A percentile compares a stretch with the other conserved stretches of the same genome.
Evolutionary conservation across 176 grass and related monocot species (phyloP).

Genomic region (Musa beccarii): DNA sequence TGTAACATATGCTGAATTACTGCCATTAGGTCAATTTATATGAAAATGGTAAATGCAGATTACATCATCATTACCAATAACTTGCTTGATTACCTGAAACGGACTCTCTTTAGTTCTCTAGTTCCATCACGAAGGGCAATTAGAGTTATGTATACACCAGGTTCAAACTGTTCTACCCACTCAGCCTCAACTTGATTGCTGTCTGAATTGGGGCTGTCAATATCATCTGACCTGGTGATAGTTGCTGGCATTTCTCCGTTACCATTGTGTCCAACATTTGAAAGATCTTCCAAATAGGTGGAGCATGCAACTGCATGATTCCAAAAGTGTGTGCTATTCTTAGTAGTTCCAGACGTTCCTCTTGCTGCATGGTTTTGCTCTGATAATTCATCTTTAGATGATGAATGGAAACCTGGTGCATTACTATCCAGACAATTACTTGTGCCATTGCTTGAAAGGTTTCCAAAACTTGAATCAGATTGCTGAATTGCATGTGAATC

Average conservation of each 20-base stretch:
- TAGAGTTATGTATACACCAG: conserved; percentile 85
- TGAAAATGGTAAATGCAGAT: neutral
- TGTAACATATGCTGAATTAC: neutral
- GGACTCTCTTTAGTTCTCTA: conserved; percentile 89
- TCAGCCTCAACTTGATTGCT: conserved; percentile 68
- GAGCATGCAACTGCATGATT: neutral
- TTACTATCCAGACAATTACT: conserved; percentile 18
- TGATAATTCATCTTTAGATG: neutral
- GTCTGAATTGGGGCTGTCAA: conserved; percentile 46
- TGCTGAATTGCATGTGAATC: neutral
- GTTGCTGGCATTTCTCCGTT: conserved; percentile 25
- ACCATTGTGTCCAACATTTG: conserved; percentile 16
- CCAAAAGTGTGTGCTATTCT: neutral
- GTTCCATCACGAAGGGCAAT: conserved; percentile 69
- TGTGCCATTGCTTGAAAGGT: conserved; percentile 19
- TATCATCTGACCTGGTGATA: conserved; percentile 31
- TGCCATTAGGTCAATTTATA: neutral
- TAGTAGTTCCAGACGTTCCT: neutral
- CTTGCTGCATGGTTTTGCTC: neutral
- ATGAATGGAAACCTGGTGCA: conserved; percentile 4
- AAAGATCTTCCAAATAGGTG: conserved; percentile 28
- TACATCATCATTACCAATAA: neutral
- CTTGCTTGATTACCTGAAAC: conserved; percentile 61
- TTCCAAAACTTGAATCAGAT: conserved; percentile 27
- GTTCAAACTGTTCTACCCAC: conserved; percentile 95